Percentiles rank a stretch among this genome's conserved stretches.
Evolutionary conservation across 345 rosid genomes (phyloP).

Genomic region (Populus simonii): DNA sequence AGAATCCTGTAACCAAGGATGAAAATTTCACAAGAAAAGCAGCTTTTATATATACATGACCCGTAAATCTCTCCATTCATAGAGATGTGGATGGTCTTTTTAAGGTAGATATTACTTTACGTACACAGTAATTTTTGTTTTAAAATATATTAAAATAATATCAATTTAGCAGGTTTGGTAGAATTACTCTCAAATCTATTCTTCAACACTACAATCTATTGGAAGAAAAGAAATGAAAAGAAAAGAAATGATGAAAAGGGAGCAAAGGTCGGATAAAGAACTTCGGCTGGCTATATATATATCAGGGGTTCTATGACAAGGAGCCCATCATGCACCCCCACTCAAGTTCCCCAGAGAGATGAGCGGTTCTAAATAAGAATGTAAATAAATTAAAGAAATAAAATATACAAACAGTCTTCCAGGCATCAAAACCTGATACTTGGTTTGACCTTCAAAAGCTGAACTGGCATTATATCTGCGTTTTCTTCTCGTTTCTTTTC

Average conservation of each 20-base stretch:
- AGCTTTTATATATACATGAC: not conserved
- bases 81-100: conserved; percentile 8
- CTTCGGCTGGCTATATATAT: conserved; percentile 10
- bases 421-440: conserved; percentile 20
- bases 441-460: conserved; percentile 38
- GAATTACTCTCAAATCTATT: not conserved
- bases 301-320: conserved; percentile 5
- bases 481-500: not conserved
- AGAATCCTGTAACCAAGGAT: conserved; percentile 11
- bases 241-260: too few relatives aligned
- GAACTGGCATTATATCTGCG: not conserved
- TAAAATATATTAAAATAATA: too few relatives aligned
- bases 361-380: not conserved
- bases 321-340: conserved; percentile 13
- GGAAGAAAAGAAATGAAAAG: not conserved
- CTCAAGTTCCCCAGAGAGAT: conserved; percentile 14
- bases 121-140: too few relatives aligned
- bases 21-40: not conserved
- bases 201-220: conserved; percentile 6
- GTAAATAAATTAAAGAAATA: not conserved
- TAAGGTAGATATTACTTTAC: too few relatives aligned
- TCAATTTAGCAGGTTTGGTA: too few relatives aligned
- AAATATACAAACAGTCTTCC: not conserved
- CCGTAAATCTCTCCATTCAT: not conserved
- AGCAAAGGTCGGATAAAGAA: conserved; percentile 10